A percentile compares a stretch with the other conserved stretches of the same genome.
phyloP scores from a whole-genome alignment of 805 yeast species.

The Blastobotrys muscicola region DNA sequence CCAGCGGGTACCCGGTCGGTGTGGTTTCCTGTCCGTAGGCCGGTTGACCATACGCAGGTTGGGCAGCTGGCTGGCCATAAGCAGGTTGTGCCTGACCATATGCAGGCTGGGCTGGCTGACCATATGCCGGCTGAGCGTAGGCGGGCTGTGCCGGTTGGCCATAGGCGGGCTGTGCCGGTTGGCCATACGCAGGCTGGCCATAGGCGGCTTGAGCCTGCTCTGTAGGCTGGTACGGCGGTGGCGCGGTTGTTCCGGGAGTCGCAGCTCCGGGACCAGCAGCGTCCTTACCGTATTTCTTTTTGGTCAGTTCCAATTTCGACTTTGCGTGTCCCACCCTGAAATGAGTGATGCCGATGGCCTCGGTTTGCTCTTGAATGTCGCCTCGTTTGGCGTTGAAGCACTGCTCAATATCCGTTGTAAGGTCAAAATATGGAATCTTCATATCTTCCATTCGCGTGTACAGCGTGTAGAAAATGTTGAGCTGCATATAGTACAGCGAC shows the following conservation, averaged over 20 bases:
- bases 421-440: constrained; percentile 93
- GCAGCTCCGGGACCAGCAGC: constrained; percentile 27
- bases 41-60: constrained; percentile 1
- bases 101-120: constrained; percentile 21
- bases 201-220: constrained; percentile 28
- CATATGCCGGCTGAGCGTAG: constrained; percentile 28
- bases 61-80: constrained; percentile 3
- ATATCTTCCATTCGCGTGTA: constrained; percentile 88
- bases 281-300: constrained; percentile 45
- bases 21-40: constrained; percentile 23
- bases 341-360: constrained; percentile 80
- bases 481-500: constrained; percentile 93
- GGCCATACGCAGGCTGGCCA: constrained; percentile 31
- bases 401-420: constrained; percentile 73
- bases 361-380: constrained; percentile 80
- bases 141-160: constrained; percentile 27
- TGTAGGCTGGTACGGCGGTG: constrained; percentile 28
- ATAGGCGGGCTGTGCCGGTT: constrained; percentile 27
- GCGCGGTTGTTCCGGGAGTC: constrained; percentile 16
- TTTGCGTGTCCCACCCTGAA: constrained; percentile 86
- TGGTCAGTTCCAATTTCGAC: constrained; percentile 72
- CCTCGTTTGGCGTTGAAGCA: constrained; percentile 79
- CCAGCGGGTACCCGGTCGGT: constrained; percentile 22
- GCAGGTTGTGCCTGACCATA: constrained; percentile 11
- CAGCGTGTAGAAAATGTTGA: constrained; percentile 89